Evolutionary conservation across 1,284 basidiomycete species (phyloP), one percentile per base, ranked within the genome.

Genomic region (Fistulinella staudtii): DNA sequence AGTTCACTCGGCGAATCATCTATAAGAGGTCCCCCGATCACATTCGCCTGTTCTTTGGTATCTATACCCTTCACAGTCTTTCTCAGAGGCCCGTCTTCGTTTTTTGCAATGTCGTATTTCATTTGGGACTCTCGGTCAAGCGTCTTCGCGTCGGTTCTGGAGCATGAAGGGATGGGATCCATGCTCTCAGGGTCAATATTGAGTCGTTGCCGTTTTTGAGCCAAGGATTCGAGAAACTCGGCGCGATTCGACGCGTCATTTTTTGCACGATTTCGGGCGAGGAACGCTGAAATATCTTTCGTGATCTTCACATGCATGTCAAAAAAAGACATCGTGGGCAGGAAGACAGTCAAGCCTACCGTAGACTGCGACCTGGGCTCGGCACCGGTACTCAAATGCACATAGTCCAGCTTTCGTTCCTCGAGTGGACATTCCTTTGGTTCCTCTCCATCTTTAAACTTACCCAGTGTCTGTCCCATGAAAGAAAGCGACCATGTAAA

Each of bases 41-140:
- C 56, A 36, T 47, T 50, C 6, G 21, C 22, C 31, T 46, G 55
- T 53, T 60, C 58, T 39, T 48, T 56, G 20, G 39, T 43, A 29
- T 44, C 46, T 2, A 34, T 36, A 29, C 50, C 52, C 43, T 62
- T 64, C 41, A 80, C 60, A 0, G 84, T 88, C 50, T 79, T 72
- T 27, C 76, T 72, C 33, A 89, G 65, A 0, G 86, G 85, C 0
- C 85, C 86, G 30, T 85, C 84, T 44, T 82, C 82, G 50, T 89
- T 88, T 63, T 80, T 85, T 20, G 82, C 82, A 46, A 89, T 83
- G 58, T 89, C 86, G 51, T 88, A 89, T 60, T 84, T 85, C 73
- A 89, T 87, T 58, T 89, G 87, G 0, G 77, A 64, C 45, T 87
- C 82, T 39, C 87, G 69, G 57, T 89, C 77, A 27, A 87, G 67